Percentiles rank a stretch among this genome's conserved stretches.
Conservation (phyloP, 352 stramenopile species). For the Pythium diclinum region DNA sequence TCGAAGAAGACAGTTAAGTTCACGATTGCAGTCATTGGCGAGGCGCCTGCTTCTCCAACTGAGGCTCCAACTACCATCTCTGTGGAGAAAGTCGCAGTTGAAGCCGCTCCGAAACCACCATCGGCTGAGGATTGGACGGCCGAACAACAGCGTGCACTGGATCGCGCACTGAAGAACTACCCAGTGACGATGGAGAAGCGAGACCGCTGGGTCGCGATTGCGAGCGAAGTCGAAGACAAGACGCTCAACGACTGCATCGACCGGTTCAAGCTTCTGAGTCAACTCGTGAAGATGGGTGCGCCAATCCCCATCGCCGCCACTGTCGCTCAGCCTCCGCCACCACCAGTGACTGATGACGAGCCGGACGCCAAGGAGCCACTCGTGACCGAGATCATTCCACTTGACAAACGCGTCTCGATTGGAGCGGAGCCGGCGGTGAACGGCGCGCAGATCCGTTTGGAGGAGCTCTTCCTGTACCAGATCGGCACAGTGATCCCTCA, state of each 20-base stretch:
- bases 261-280: slow-evolving; percentile 64
- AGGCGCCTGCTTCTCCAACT: background rate
- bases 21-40: slow-evolving; percentile 21
- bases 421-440: slow-evolving; percentile 50
- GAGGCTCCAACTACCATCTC: background rate
- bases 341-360: background rate
- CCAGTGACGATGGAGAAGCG: slow-evolving; percentile 72
- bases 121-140: slow-evolving; percentile 48
- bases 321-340: background rate
- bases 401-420: slow-evolving; percentile 41
- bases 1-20: slow-evolving; percentile 12
- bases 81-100: background rate
- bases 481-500: slow-evolving; percentile 75
- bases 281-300: slow-evolving; percentile 37
- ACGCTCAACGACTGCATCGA: slow-evolving; percentile 83
- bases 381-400: slow-evolving; percentile 46
- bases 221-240: slow-evolving; percentile 56
- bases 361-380: slow-evolving; percentile 26
- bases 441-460: slow-evolving; percentile 54
- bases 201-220: slow-evolving; percentile 62
- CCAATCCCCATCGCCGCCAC: slow-evolving; percentile 14
- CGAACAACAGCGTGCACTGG: slow-evolving; percentile 59
- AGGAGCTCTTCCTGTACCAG: slow-evolving; percentile 74
- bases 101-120: background rate
- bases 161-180: slow-evolving; percentile 68